These are phyloP conservation scores for Delonix regia DNA, from an alignment of 306 rosid species.

Conservation along the genomic window DNA sequence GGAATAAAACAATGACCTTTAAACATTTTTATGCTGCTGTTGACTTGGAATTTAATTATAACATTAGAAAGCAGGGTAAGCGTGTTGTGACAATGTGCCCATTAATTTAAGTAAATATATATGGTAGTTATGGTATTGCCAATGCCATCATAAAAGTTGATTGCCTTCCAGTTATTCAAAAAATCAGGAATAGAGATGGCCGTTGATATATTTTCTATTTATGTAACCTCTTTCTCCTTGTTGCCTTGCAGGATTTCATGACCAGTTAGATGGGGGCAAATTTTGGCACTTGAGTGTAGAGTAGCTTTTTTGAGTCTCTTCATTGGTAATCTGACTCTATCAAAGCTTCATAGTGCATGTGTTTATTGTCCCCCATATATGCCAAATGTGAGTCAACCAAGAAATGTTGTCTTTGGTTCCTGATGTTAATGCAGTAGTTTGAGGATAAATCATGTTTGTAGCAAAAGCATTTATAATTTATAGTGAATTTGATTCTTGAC, in stretches of 20 bases:
- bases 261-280: neutral
- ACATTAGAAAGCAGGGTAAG: conserved; percentile 2
- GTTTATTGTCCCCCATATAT: neutral
- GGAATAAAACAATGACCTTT: conserved; percentile 17
- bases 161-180: conserved; percentile 16
- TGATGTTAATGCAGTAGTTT: neutral
- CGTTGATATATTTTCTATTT: neutral
- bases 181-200: conserved; percentile 18
- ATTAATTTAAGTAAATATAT: conserved; percentile 10
- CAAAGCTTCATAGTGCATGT: neutral
- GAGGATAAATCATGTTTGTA: conserved; percentile 5
- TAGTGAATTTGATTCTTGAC: conserved; percentile 16
- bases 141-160: neutral
- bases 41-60: neutral
- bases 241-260: neutral
- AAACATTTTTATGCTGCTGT: conserved; percentile 18
- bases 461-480: neutral
- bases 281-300: conserved; percentile 6
- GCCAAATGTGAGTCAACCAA: neutral
- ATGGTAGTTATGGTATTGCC: neutral
- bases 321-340: neutral
- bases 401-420: neutral
- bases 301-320: conserved; percentile 9
- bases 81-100: neutral
- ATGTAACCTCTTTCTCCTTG: neutral